Base-by-base conservation (phyloP, 768 basidiomycete genomes). In the Rhodosporidiobolus odoratus region DNA sequence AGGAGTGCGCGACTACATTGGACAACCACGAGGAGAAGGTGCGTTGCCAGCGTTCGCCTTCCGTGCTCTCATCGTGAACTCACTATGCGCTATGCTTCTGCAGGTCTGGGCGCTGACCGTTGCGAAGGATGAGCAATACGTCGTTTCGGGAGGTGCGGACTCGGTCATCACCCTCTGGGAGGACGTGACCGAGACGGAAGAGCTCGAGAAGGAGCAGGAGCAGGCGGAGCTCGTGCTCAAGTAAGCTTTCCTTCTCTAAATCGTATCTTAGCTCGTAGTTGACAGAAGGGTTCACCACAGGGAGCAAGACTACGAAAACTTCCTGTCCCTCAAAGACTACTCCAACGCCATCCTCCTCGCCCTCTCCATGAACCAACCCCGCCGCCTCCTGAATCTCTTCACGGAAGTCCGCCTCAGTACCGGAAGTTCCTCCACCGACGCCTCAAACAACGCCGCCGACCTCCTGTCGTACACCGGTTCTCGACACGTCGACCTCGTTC, bases 21-120 rank as follows among this genome's bases (percentile, higher is more conserved):
- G 96, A 99, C 79, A 95, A 95, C 77, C 96, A 99, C 76, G 92
- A 96, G 79, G 95, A 97, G 73, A 98, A 97, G 85, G 94, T 90
- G 69, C 27, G 87, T 76, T n/a, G 21, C 23, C 10, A 8, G n/a
- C 21, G 65, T n/a, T 25, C 53, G 23, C 43, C 41, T 13, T 61
- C 10, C 50, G 5, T 32, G 5, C 23, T 21, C 19, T 27, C 32
- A 3, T 17, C 23, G 25, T 27, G 37, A 34, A 17, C 30, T 43
- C 32, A 37, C 25, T 25, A 2, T 16, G 3, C 21, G 35, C 58
- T 23, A 23, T 21, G 23, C 40, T 21, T 41, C n/a, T 23, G 30
- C 75, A 97, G 95, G 87, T 99, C n/a, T 99, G 96, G 96, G 93
- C 94, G 1, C 83, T 98, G 19, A 87, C 92, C 15, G 81, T 96